Conservation (phyloP, 2,329 filamentous ascomycete species). For the Cladophialophora exuberans region DNA sequence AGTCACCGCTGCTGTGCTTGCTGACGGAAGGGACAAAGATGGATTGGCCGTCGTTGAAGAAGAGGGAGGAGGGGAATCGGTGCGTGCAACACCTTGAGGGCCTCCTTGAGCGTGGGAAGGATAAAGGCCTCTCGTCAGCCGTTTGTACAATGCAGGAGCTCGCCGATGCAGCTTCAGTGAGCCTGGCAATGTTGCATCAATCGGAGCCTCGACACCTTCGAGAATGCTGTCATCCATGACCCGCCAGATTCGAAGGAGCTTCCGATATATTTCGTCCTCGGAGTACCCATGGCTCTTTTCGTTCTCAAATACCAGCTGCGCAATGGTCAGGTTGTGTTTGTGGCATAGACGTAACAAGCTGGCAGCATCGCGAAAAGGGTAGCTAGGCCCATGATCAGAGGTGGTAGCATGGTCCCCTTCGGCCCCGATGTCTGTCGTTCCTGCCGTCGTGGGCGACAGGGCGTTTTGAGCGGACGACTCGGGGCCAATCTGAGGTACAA, state of each 20-base stretch:
- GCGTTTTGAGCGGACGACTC: not conserved
- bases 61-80: not conserved
- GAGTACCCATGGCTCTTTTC: slow-evolving; percentile 26
- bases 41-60: not conserved
- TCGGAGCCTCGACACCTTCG: slow-evolving; percentile 28
- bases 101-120: slow-evolving; percentile 19
- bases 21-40: not conserved
- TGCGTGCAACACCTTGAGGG: not conserved
- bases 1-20: not conserved
- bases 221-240: slow-evolving; percentile 31
- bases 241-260: slow-evolving; percentile 28
- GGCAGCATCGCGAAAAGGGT: slow-evolving; percentile 26
- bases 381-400: slow-evolving; percentile 10
- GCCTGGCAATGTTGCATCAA: slow-evolving; percentile 23
- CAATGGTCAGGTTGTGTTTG: slow-evolving; percentile 30
- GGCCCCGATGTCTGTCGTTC: not conserved
- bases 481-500: not conserved
- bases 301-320: slow-evolving; percentile 30
- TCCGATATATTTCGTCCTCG: slow-evolving; percentile 26
- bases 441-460: not conserved
- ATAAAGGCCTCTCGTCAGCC: slow-evolving; percentile 29
- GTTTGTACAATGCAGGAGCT: slow-evolving; percentile 27
- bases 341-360: slow-evolving; percentile 25
- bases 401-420: not conserved
- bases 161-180: slow-evolving; percentile 27